Evolutionary conservation across 2,329 filamentous ascomycete species (phyloP).

Genomic region (Aspergillus costaricaensis): DNA sequence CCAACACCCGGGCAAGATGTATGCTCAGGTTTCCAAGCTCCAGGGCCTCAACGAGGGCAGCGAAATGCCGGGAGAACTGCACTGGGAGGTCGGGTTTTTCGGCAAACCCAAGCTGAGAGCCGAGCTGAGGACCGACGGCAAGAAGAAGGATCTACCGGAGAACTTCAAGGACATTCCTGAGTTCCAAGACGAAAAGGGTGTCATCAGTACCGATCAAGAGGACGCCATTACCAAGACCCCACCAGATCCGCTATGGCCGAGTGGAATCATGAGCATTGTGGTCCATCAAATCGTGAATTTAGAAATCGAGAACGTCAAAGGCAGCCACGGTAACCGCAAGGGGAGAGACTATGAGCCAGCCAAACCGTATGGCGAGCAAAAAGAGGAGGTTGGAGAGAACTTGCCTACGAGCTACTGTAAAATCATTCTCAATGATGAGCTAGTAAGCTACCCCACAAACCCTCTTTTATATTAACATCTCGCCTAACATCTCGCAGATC

Average conservation of each 20-base stretch:
- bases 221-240: slow-evolving; percentile 87
- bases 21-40: slow-evolving; percentile 81
- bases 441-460: slow-evolving; percentile 50
- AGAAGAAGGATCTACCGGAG: slow-evolving; percentile 74
- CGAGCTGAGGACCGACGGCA: slow-evolving; percentile 82
- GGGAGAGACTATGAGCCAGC: slow-evolving; percentile 88
- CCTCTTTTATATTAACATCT: not conserved
- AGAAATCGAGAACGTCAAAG: slow-evolving; percentile 87
- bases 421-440: slow-evolving; percentile 82
- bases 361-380: slow-evolving; percentile 78
- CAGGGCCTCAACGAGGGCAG: slow-evolving; percentile 79
- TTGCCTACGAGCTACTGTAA: slow-evolving; percentile 93
- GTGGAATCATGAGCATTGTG: slow-evolving; percentile 80
- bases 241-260: slow-evolving; percentile 94
- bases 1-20: slow-evolving; percentile 90
- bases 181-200: slow-evolving; percentile 85
- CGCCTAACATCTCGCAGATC: slow-evolving; percentile 46
- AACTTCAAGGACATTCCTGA: slow-evolving; percentile 72
- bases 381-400: slow-evolving; percentile 76
- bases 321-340: slow-evolving; percentile 76
- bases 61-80: slow-evolving; percentile 87
- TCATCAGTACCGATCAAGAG: slow-evolving; percentile 70
- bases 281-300: slow-evolving; percentile 95
- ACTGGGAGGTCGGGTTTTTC: slow-evolving; percentile 97
- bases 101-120: slow-evolving; percentile 85